These are phyloP conservation scores for Saprolegnia diclina DNA, from an alignment of 352 stramenopile species.

Conservation along the genomic window DNA sequence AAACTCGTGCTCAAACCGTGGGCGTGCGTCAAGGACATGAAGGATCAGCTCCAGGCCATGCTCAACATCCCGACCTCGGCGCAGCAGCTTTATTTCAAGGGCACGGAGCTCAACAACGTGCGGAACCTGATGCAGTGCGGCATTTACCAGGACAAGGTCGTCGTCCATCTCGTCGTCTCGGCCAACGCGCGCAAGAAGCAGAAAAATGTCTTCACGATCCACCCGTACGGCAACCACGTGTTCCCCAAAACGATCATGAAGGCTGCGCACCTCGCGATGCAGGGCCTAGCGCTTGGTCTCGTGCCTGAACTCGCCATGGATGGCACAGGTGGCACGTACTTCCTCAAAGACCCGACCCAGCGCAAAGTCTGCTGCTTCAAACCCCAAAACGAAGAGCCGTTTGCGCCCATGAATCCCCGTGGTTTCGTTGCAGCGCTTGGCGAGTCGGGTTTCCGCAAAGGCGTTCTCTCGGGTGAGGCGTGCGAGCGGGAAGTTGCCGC, in stretches of 20 bases:
- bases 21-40: constrained; percentile 81
- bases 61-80: constrained; percentile 73
- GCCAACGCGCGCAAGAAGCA: constrained; percentile 20
- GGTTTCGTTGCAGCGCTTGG: constrained; percentile 82
- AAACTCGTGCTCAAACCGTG: constrained; percentile 74
- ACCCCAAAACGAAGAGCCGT: constrained; percentile 97
- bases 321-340: constrained; percentile 97
- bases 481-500: constrained; percentile 96
- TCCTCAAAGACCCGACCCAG: constrained; percentile 92
- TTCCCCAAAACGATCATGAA: constrained; percentile 76
- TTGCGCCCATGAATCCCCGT: constrained; percentile 96
- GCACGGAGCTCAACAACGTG: constrained; percentile 73
- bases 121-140: constrained; percentile 79
- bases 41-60: constrained; percentile 77
- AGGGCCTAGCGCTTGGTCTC: constrained; percentile 86
- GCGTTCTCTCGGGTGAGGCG: constrained; percentile 93
- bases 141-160: constrained; percentile 75
- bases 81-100: constrained; percentile 79
- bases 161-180: constrained; percentile 66
- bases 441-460: constrained; percentile 76
- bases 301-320: constrained; percentile 92
- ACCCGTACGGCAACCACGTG: constrained; percentile 69
- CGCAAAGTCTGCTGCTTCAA: constrained; percentile 97
- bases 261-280: constrained; percentile 77
- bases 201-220: constrained; percentile 50